A percentile compares a stretch with the other conserved stretches of the same genome.
These are phyloP conservation scores for Yamadazyma kanchanaburiensis DNA, from an alignment of 1,139 yeast species.

Conservation along the genomic window DNA sequence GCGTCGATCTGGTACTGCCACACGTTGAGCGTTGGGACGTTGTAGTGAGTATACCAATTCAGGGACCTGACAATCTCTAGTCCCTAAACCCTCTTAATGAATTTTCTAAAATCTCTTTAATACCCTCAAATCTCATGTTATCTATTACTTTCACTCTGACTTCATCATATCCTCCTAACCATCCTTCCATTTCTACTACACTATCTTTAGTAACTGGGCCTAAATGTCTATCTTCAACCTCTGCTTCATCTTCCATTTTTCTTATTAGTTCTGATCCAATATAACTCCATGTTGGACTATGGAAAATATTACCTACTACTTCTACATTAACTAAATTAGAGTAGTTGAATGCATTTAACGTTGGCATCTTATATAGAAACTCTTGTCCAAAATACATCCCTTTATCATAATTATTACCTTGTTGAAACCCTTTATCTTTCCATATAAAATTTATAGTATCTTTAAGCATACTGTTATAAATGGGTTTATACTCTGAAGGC, in stretches of 20 bases:
- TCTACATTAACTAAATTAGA: constrained; percentile 22
- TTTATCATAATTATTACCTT: constrained; percentile 16
- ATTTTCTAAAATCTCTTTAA: too few relatives aligned
- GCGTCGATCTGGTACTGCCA: too few relatives aligned
- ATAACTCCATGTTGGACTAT: constrained; percentile 53
- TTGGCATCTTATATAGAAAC: constrained; percentile 33
- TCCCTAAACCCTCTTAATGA: too few relatives aligned
- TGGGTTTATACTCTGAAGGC: constrained; percentile 20
- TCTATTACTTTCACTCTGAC: constrained; percentile 35
- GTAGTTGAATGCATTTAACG: constrained; percentile 26
- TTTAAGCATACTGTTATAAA: constrained; percentile 54
- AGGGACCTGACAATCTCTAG: too few relatives aligned
- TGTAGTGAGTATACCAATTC: too few relatives aligned
- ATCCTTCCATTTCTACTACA: constrained; percentile 17
- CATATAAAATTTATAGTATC: constrained; percentile 62
- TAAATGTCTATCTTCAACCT: constrained; percentile 33
- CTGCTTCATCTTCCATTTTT: constrained; percentile 41
- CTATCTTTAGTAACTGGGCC: constrained; percentile 43
- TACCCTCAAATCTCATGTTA: constrained; percentile 26
- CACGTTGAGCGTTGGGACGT: too few relatives aligned
- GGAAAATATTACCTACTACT: constrained; percentile 48
- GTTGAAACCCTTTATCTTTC: constrained; percentile 47
- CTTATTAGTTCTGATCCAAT: constrained; percentile 44
- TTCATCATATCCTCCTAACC: constrained; percentile 23
- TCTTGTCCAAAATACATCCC: constrained; percentile 41